Evolutionary conservation across 1,284 basidiomycete species (phyloP).

Genomic region (Ceratobasidium theobromae): DNA sequence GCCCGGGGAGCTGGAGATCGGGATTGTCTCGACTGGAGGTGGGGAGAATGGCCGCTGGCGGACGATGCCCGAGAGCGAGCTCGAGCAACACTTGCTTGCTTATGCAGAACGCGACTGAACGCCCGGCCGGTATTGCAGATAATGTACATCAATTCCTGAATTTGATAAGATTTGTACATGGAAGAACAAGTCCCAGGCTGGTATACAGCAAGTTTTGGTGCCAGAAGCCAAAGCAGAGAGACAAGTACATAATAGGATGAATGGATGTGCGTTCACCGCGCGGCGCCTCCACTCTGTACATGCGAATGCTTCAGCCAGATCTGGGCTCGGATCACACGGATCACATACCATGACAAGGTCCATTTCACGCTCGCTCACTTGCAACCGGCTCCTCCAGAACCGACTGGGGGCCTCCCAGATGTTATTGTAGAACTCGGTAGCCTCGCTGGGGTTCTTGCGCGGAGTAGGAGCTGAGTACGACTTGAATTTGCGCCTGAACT

Average conservation of each 20-base stretch:
- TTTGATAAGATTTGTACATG: slow-evolving; percentile 1
- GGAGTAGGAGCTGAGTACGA: slow-evolving; percentile 44
- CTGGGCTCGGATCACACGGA: not conserved
- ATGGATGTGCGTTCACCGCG: not conserved
- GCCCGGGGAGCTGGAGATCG: slow-evolving; percentile 83
- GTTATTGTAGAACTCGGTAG: slow-evolving; percentile 55
- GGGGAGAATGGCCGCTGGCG: slow-evolving; percentile 82
- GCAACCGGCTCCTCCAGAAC: slow-evolving; percentile 61
- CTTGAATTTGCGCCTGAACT: slow-evolving; percentile 58
- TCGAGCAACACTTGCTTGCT: slow-evolving; percentile 81
- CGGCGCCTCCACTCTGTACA: slow-evolving; percentile 71
- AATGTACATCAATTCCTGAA: slow-evolving; percentile 5
- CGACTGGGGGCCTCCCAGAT: slow-evolving; percentile 79
- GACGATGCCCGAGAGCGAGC: slow-evolving; percentile 79
- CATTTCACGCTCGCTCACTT: slow-evolving; percentile 69
- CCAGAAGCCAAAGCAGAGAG: not conserved
- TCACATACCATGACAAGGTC: slow-evolving; percentile 73
- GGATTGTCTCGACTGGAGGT: slow-evolving; percentile 71
- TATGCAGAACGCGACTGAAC: slow-evolving; percentile 66
- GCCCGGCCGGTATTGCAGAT: not conserved
- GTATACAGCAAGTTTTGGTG: slow-evolving; percentile 24
- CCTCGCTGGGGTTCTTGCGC: slow-evolving; percentile 38
- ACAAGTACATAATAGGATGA: not conserved
- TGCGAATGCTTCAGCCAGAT: slow-evolving; percentile 6
- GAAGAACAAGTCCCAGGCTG: not conserved